These are phyloP conservation scores for Tricladium varicosporioides DNA, from an alignment of 2,329 filamentous ascomycete genomes.

Conservation along the genomic window DNA sequence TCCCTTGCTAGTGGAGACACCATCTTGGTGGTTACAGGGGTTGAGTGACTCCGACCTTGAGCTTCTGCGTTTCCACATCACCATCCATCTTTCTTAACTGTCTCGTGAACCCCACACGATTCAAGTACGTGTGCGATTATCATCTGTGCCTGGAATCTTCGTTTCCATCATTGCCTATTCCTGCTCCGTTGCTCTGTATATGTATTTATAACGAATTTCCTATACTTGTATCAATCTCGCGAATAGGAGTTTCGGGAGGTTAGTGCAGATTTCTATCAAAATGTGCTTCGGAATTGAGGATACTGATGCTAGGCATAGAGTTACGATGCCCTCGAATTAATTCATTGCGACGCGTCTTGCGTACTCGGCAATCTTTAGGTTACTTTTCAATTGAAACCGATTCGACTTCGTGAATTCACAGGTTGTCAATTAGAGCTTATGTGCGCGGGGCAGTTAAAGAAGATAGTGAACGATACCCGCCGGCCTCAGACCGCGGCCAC, in stretches of 20 bases:
- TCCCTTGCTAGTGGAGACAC: constrained; percentile 1
- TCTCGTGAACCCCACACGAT: constrained; percentile 4
- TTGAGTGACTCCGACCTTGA: constrained; percentile 13
- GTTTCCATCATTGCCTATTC: constrained; percentile 7
- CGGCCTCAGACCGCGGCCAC: constrained; percentile 17
- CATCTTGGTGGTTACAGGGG: neutral
- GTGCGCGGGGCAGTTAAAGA: constrained; percentile 9
- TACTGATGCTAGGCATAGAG: constrained; percentile 16
- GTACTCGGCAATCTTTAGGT: neutral
- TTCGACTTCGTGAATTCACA: constrained; percentile 11
- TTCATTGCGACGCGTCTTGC: constrained; percentile 26
- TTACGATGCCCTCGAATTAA: constrained; percentile 19
- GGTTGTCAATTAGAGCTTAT: constrained; percentile 1
- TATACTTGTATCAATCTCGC: constrained; percentile 9
- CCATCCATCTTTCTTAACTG: neutral
- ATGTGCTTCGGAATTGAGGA: constrained; percentile 4
- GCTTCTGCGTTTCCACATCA: constrained; percentile 2
- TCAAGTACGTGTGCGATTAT: constrained; percentile 6
- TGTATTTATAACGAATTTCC: constrained; percentile 19
- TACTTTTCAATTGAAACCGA: constrained; percentile 8
- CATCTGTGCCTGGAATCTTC: constrained; percentile 1
- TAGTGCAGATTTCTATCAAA: constrained; percentile 3
- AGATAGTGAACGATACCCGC: constrained; percentile 21
- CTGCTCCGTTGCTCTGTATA: constrained; percentile 3
- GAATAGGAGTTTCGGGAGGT: neutral